Conservation (phyloP, 768 basidiomycete genomes). For the Psilocybe azurescens region DNA sequence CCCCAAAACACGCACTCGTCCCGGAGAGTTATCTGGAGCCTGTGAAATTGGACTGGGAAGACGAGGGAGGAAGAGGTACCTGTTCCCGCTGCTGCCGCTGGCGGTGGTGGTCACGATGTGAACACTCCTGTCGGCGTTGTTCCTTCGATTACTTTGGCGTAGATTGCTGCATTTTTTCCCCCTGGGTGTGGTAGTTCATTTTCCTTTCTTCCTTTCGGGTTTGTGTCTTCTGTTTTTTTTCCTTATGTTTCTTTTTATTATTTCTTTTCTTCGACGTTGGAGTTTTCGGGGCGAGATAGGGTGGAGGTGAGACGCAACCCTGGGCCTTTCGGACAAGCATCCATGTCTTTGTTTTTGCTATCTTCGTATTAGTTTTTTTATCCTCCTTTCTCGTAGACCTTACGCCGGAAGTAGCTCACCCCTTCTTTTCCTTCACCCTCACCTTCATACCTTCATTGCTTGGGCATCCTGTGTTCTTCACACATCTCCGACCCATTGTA, state of each 20-base stretch:
- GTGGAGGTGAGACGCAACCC: too few species aligned
- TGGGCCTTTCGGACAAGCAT: too few species aligned
- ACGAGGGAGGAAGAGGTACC: conserved; percentile 6
- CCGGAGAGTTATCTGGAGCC: conserved; percentile 80
- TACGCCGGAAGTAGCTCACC: neutral
- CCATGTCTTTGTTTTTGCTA: too few species aligned
- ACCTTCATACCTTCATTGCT: neutral
- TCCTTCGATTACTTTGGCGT: neutral
- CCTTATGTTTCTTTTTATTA: too few species aligned
- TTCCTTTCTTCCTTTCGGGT: neutral
- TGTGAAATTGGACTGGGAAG: conserved; percentile 49
- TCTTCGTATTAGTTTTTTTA: neutral
- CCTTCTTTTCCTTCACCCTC: neutral
- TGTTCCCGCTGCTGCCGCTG: conserved; percentile 1
- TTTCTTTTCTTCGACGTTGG: too few species aligned
- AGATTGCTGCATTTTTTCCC: neutral
- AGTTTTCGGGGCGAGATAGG: too few species aligned
- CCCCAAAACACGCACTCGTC: conserved; percentile 65
- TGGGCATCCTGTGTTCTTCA: neutral
- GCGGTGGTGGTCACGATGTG: neutral
- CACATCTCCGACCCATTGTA: neutral
- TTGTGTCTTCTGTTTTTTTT: neutral
- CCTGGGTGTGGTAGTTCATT: neutral
- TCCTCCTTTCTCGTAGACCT: neutral
- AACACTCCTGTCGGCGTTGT: neutral